phyloP scores from a whole-genome alignment of 2,329 filamentous ascomycete species.

The Ustulina deusta region DNA sequence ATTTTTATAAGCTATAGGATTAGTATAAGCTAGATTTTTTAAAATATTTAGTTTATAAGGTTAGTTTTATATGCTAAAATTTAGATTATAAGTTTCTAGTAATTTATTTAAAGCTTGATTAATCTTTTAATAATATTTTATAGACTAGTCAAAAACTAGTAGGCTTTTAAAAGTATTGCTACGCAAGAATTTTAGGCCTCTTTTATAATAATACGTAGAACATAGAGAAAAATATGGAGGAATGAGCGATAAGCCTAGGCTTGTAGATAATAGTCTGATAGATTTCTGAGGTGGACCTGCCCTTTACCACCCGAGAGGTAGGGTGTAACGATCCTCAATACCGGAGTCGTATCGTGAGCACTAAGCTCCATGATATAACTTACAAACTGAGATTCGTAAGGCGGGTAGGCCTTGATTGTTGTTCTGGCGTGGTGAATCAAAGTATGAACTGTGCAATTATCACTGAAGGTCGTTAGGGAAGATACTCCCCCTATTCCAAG shows the following conservation, averaged over 20 bases:
- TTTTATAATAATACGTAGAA: background rate
- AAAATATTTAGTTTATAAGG: background rate
- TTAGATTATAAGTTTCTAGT: background rate
- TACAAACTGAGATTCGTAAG: no score
- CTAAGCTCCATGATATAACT: background rate
- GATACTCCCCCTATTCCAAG: no score
- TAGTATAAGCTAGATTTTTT: background rate
- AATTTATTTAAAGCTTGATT: background rate
- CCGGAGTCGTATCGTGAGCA: no score
- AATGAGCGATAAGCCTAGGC: background rate
- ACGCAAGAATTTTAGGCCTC: background rate
- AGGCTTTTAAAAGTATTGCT: background rate
- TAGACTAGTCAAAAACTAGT: background rate
- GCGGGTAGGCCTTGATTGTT: no score
- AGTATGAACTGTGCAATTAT: no score
- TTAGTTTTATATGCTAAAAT: background rate
- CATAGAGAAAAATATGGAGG: background rate
- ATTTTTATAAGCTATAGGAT: background rate
- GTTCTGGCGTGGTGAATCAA: no score
- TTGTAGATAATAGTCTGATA: constrained; percentile 6
- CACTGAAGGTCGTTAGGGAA: no score
- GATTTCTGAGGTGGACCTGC: background rate
- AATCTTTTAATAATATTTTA: background rate
- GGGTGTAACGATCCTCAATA: no score
- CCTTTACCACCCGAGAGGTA: background rate